These are phyloP conservation scores for Tolypocladium album DNA, from an alignment of 2,329 filamentous ascomycete species.

Conservation along the genomic window DNA sequence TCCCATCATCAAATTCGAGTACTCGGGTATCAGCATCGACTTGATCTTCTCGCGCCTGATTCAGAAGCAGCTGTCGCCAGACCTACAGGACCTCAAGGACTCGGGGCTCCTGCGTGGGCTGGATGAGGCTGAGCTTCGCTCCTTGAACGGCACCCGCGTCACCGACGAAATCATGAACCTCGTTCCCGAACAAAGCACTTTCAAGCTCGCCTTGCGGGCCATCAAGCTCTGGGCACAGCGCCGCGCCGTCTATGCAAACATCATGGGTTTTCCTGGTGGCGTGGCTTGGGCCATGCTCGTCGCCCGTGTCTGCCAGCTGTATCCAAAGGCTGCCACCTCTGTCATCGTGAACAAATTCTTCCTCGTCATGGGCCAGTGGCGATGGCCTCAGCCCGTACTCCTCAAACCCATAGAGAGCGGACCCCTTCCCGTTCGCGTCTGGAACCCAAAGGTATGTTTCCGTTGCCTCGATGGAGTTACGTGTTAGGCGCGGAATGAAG, in stretches of 20 bases:
- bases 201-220: slow-evolving; percentile 77
- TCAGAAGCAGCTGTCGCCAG: slow-evolving; percentile 56
- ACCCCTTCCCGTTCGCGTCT: slow-evolving; percentile 71
- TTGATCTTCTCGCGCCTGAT: slow-evolving; percentile 75
- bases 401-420: slow-evolving; percentile 81
- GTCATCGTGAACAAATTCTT: slow-evolving; percentile 93
- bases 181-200: slow-evolving; percentile 82
- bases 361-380: slow-evolving; percentile 80
- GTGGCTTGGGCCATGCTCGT: slow-evolving; percentile 98
- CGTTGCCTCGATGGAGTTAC: not conserved
- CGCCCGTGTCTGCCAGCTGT: slow-evolving; percentile 89
- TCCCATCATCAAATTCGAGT: slow-evolving; percentile 95
- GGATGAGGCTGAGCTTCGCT: slow-evolving; percentile 77
- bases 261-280: slow-evolving; percentile 92
- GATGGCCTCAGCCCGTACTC: slow-evolving; percentile 87
- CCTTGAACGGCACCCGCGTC: slow-evolving; percentile 87
- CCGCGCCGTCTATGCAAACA: slow-evolving; percentile 88
- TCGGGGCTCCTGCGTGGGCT: slow-evolving; percentile 76
- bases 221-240: slow-evolving; percentile 95
- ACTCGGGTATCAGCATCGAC: slow-evolving; percentile 86
- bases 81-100: slow-evolving; percentile 64
- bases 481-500: not conserved
- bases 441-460: slow-evolving; percentile 72
- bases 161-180: slow-evolving; percentile 84
- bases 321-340: slow-evolving; percentile 81